Percentiles rank a stretch among this genome's conserved stretches.
phyloP scores from a whole-genome alignment of 1,139 yeast species.

The Candida glucosophila region DNA sequence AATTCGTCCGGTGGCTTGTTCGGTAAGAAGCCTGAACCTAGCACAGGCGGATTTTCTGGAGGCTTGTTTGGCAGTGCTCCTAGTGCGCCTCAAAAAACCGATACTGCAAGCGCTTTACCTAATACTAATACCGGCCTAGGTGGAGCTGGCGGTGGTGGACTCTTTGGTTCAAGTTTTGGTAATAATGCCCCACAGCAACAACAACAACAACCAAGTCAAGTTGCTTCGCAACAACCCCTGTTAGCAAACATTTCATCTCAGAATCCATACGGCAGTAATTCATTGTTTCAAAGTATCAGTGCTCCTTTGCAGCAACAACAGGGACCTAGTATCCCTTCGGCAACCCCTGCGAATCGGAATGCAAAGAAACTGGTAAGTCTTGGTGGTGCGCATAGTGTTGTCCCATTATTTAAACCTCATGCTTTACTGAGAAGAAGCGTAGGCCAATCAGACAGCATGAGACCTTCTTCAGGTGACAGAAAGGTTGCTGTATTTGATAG shows the following conservation, averaged over 20 bases:
- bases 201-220: constrained; percentile 10
- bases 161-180: constrained; percentile 15
- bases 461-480: neutral
- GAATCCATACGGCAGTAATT: constrained; percentile 71
- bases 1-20: constrained; percentile 15
- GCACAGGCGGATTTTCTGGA: constrained; percentile 11
- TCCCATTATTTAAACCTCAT: constrained; percentile 34
- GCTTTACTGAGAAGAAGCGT: constrained; percentile 7
- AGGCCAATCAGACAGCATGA: too few species aligned
- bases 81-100: constrained; percentile 1
- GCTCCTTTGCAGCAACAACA: constrained; percentile 11
- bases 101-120: constrained; percentile 16
- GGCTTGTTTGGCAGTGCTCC: constrained; percentile 35
- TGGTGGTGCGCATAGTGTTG: constrained; percentile 54
- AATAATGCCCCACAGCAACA: constrained; percentile 3
- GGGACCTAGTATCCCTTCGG: constrained; percentile 31
- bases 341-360: constrained; percentile 39
- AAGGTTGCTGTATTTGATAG: constrained; percentile 12
- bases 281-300: constrained; percentile 44
- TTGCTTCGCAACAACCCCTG: constrained; percentile 20
- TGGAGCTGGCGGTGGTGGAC: constrained; percentile 9
- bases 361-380: constrained; percentile 47
- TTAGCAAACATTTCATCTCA: constrained; percentile 42
- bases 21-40: constrained; percentile 10
- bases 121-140: constrained; percentile 12